Evolutionary conservation across 2,329 filamentous ascomycete genomes (phyloP), one percentile per base, ranked within the genome.

Genomic region (Beauveria rudraprayagi): DNA sequence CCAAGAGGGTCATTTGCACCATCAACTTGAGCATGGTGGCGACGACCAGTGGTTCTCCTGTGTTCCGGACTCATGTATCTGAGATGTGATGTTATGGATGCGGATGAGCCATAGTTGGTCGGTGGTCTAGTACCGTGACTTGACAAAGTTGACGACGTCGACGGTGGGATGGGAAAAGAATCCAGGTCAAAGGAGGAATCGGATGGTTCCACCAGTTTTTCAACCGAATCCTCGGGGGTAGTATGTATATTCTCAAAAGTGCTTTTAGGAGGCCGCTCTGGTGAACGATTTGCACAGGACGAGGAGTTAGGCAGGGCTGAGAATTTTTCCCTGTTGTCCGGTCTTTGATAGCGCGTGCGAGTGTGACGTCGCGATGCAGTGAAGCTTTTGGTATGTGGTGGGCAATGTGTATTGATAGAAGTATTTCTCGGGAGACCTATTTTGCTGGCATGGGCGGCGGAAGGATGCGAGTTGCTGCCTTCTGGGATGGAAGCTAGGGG

Each of bases 401-500:
- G 66, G 14, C 65, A 65, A 10, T 59, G 57, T 58, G 63, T 66
- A 28, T 67, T 50, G 26, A 65, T 66, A 10, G 66, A 67, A 26
- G 62, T 56, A 8, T 61, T 56, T 40, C 50, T 56, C 26, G 26
- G 19, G 22, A 63, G 51, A 52, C 53, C 54, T 44, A 61, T 28
- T 43, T 61, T 61, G 28, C 59, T 59, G 56, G 54, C 65, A 47
- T 50, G 64, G 17, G 63, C 63, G 47, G 63, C 63, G 46, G 65
- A 62, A n/a, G 63, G 61, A 60, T 66, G 60, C 40, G 61, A 61
- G 61, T 66, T 50, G 61, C 63, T 62, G 61, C 65, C 63, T 59
- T 69, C 66, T 24, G 66, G 62, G 48, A 70, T 70, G 64, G 70
- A 69, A 67, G 69, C 65, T 65, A 67, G 56, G 34, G 65, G 60